Base-by-base conservation (phyloP, 257 asterid species). In the Dorcoceras hygrometricum region DNA sequence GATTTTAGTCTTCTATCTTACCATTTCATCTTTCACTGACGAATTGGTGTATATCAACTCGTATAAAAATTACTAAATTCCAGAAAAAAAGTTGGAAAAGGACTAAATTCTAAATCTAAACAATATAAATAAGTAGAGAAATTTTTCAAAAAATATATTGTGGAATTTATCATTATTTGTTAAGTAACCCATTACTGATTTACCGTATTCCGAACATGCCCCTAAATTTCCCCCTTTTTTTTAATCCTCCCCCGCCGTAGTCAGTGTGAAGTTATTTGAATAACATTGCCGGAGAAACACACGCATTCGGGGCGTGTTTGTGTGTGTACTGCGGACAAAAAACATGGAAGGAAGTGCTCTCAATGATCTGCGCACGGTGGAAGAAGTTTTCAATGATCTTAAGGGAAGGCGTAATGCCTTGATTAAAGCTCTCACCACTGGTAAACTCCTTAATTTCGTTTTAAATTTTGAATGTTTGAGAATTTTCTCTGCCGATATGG, bases 351-450 rank as follows among this genome's bases (percentile, higher is more conserved):
- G 20, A 4, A 46, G 8, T 16, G 22, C 22, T 46, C 54, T 46
- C 22, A 46, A 66, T 68, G 74, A 78, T 43, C 78, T 81, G 55
- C 58, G 81, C 1, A 71, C 76, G 0, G 84, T 81, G 29, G 81
- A 81, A 53, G 83, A 78, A 50, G 88, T 80, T 4, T 83, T 80
- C 60, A 69, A 71, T 24, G 83, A 80, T 68, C 78, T 80, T 62
- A 80, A 76, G 62, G 84, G 80, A 29, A 83, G 88, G 14, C 67
- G 77, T 36, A 66, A 74, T 46, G 88, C 70, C 31, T 27, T 83
- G 36, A 63, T 83, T 36, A 78, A 80, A 67, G 88, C 86, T 66
- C 86, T 83, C 32, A 83, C 84, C 6, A 61, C 82, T 25, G 86
- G 88, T 83, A 55, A 23, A 57, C 6, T 22, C 62, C 19, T 20